Percentiles rank a stretch among this genome's conserved stretches.
Evolutionary conservation across 208 protist genomes (phyloP).

Genomic region (Wallacemonas sp.): DNA sequence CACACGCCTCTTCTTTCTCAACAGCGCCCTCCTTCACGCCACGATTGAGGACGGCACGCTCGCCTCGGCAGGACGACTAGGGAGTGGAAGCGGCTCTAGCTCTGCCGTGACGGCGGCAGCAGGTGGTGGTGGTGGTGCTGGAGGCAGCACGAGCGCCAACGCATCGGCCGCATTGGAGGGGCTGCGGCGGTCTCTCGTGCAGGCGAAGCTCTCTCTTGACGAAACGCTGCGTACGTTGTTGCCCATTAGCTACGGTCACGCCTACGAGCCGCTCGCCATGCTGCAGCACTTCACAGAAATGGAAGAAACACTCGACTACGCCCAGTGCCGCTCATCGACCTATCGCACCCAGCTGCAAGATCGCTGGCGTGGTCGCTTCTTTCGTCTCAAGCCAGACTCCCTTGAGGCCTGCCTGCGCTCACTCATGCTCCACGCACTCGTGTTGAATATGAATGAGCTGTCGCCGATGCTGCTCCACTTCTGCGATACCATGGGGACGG

Average conservation of each 20-base stretch:
- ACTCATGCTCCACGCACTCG: conserved; percentile 95
- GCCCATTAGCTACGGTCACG: conserved; percentile 86
- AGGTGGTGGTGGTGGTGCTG: no score
- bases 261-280: conserved; percentile 95
- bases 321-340: conserved; percentile 46
- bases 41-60: conserved; percentile 27
- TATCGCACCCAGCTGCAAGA: conserved; percentile 69
- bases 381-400: conserved; percentile 87
- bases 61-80: no score
- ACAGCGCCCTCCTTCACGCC: conserved; percentile 52
- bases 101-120: no score
- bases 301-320: conserved; percentile 96
- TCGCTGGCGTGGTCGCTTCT: conserved; percentile 82
- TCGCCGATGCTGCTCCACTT: conserved; percentile 97
- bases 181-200: conserved; percentile 47
- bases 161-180: conserved; percentile 30
- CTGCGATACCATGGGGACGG: conserved; percentile 67
- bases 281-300: conserved; percentile 99
- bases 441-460: conserved; percentile 92
- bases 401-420: conserved; percentile 95
- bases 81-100: no score
- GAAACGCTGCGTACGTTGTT: conserved; percentile 86
- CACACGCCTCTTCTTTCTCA: conserved; percentile 76
- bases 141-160: conserved; percentile 11
- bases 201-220: conserved; percentile 82